Percentiles rank a stretch among this genome's conserved stretches.
These are phyloP conservation scores for Pseudofabraea citricarpa DNA, from an alignment of 2,329 filamentous ascomycete species.

Conservation along the genomic window DNA sequence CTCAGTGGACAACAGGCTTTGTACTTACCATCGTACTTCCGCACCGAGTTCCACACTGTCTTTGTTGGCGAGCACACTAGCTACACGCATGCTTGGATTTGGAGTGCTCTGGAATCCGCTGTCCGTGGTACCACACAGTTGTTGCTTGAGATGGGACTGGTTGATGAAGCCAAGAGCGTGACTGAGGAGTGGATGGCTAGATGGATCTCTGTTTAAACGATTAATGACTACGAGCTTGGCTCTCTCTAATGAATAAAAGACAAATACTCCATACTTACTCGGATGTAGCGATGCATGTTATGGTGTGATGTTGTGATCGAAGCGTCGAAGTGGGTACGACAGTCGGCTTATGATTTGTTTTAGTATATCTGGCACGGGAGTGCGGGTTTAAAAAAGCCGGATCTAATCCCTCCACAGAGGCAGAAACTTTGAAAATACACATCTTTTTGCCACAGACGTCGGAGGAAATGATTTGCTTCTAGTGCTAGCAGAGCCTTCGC, in stretches of 20 bases:
- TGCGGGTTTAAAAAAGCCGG: neutral
- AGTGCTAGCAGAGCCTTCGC: no score
- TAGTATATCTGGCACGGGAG: neutral
- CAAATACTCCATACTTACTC: neutral
- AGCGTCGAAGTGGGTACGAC: no score
- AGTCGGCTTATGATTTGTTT: no score
- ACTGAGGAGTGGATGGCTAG: conserved; percentile 64
- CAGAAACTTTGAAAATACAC: no score
- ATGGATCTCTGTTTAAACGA: conserved; percentile 49
- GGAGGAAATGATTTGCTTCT: no score
- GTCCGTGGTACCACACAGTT: conserved; percentile 61
- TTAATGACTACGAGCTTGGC: neutral
- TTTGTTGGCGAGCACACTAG: conserved; percentile 66
- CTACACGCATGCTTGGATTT: conserved; percentile 69
- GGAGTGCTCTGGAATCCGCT: conserved; percentile 61
- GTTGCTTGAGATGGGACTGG: conserved; percentile 58
- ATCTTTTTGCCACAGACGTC: no score
- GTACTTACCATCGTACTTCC: conserved; percentile 69
- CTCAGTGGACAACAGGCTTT: conserved; percentile 61
- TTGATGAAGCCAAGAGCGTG: conserved; percentile 64
- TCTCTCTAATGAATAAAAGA: neutral
- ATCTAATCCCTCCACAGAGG: no score
- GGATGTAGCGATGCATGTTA: no score
- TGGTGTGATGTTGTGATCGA: no score
- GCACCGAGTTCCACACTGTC: conserved; percentile 59